Base-by-base conservation (phyloP, 2,329 filamentous ascomycete species). In the Fonsecaea multimorphosa region DNA sequence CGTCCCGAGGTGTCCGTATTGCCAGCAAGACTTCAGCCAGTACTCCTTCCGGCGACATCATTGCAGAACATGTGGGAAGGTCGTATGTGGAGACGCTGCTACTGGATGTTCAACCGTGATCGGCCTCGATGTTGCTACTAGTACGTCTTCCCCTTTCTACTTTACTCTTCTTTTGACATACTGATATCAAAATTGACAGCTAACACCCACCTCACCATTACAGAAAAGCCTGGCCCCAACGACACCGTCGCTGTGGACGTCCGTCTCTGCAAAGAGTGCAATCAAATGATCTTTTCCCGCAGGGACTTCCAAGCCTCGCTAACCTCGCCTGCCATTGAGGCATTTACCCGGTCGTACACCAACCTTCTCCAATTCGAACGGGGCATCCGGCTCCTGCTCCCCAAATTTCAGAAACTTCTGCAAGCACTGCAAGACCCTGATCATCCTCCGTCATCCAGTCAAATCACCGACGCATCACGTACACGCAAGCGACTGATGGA, bases 1-100 rank as follows among this genome's bases (percentile, higher is more conserved):
- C 34, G 93, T 99, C 5, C 68, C 83, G 1, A 88, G 89, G 69
- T 99, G 95, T 75, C 95, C 95, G 0, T 97, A 97, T 74, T 99
- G 95, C 73, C 91, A 96, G 74, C 95, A 99, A 73, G 92, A 97
- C 63, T 99, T 99, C 77, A 90, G 92, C 0, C 90, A 89, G 14
- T 98, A 97, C 85, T 91, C 92, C 1, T 96, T 98, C 74, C 87
- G 95, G 73, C 84, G 95, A 71, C 95, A 98, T 77, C 95, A 99
- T 78, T 99, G 95, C 78, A 87, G 95, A 61, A 89, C 96, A 78
- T 99, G 95, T 73, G 95, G 95, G 2, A 87, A 90, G 51, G 93
- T 99, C 0, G 92, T 99, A 0, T 99, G 95, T 75, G 92, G 92
- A 12, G 95, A 99, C 77, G 86, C 86, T 0, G 85, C 87, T 64